A percentile compares a stretch with the other conserved stretches of the same genome.
Evolutionary conservation across 495 filamentous ascomycete species (phyloP).

Genomic region (Penicillium robsamsonii): DNA sequence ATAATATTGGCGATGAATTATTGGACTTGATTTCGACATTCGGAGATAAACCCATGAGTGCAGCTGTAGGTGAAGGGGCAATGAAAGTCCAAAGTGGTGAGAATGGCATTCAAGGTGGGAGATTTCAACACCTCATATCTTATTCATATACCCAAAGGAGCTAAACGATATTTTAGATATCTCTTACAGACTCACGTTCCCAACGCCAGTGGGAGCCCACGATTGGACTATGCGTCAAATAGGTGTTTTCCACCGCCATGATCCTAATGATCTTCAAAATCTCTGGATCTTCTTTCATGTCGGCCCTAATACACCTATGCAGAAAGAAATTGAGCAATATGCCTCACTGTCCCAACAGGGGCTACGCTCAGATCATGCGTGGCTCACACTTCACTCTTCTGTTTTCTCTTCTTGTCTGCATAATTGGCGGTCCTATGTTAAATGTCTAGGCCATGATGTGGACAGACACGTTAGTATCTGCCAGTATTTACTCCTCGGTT

Average conservation of each 20-base stretch:
- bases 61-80: constrained; percentile 1
- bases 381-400: not conserved
- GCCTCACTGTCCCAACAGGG: constrained; percentile 14
- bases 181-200: constrained; percentile 7
- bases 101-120: constrained; percentile 1
- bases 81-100: not conserved
- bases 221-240: constrained; percentile 21
- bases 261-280: constrained; percentile 9
- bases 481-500: not conserved
- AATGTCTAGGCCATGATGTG: not conserved
- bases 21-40: constrained; percentile 8
- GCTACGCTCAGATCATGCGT: constrained; percentile 2
- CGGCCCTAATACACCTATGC: not conserved
- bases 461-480: constrained; percentile 4
- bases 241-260: constrained; percentile 19
- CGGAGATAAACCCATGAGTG: constrained; percentile 2
- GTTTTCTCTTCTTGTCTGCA: not conserved
- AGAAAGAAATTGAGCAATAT: not conserved
- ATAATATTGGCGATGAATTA: not conserved
- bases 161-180: not conserved
- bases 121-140: not conserved
- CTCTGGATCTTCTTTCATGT: constrained; percentile 23
- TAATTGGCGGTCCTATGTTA: not conserved
- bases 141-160: not conserved
- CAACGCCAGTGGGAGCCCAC: not conserved